phyloP scores from a whole-genome alignment of 768 basidiomycete genomes.

The Podaxis sp. region DNA sequence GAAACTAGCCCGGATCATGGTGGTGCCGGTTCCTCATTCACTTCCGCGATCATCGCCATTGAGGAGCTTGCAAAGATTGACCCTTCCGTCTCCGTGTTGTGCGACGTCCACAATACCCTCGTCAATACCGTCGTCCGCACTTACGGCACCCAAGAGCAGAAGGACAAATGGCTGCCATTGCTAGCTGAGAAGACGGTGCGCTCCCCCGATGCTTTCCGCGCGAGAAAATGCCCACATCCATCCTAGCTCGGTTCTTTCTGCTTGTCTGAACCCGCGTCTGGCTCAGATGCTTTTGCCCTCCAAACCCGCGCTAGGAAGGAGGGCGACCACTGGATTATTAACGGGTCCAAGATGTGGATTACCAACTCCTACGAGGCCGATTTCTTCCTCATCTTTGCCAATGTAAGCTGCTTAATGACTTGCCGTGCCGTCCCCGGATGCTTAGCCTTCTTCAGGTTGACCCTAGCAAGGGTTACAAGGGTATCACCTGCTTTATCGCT shows the following conservation, averaged over 20 bases:
- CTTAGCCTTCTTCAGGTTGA: constrained; percentile 46
- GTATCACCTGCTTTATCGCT: constrained; percentile 96
- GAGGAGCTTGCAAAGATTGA: constrained; percentile 97
- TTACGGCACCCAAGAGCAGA: constrained; percentile 80
- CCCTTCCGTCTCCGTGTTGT: constrained; percentile 93
- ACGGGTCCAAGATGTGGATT: constrained; percentile 99
- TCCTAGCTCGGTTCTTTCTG: constrained; percentile 91
- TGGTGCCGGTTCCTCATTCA: constrained; percentile 90
- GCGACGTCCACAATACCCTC: constrained; percentile 98
- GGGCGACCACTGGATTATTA: constrained; percentile 81
- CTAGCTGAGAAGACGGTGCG: constrained; percentile 73
- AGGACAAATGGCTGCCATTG: constrained; percentile 84
- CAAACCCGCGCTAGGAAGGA: constrained; percentile 90
- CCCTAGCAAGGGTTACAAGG: constrained; percentile 94
- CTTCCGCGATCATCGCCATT: constrained; percentile 91
- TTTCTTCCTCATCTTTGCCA: constrained; percentile 92
- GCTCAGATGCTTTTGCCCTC: constrained; percentile 95
- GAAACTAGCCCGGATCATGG: constrained; percentile 83
- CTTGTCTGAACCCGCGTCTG: constrained; percentile 87
- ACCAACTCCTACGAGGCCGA: constrained; percentile 93
- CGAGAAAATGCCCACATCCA: not conserved
- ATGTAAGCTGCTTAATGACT: constrained; percentile 41
- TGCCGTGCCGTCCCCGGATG: not conserved
- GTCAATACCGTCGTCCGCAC: constrained; percentile 92
- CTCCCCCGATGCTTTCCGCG: not conserved